Base-by-base conservation (phyloP, 1,284 basidiomycete genomes). In the Trichosporon faecale region DNA sequence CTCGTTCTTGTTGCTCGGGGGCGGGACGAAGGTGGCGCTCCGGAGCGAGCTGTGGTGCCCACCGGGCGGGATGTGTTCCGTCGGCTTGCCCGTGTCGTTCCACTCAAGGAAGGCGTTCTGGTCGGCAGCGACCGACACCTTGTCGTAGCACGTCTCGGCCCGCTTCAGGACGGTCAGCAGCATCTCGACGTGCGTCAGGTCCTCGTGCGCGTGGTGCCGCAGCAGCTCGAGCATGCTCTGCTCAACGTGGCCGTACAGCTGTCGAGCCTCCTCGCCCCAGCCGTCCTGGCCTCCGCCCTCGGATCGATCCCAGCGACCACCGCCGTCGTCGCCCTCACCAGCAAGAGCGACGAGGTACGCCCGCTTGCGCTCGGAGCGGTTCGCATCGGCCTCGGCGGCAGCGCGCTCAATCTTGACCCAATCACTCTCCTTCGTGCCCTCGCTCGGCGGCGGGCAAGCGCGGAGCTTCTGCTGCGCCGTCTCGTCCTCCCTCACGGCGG, bases 31-130 rank as follows among this genome's bases (percentile, higher is more conserved):
- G 25, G 5, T 8, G 64, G 29, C 40, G 27, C 64, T 65, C 31
- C 52, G 46, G 14, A 70, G 31, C 5, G 60, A 66, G 23, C 65
- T 49, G 52, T 64, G 65, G 21, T 25, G 7, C 11, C 63, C 63
- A 16, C 57, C 57, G 3, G 11, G 27, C 2, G 57, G 57, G 57
- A 61, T 31, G 57, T 61, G 57, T 29, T 44, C 63, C 2, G 63
- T 23, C 21, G 33, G 35, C 63, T 46, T 23, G 9, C 49, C 31
- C 16, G 65, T 69, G 33, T 40, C 37, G 65, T 69, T 73, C 68
- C 68, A 74, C n/a, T 69, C 69, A 7, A 77, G 69, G 66, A 81
- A 77, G 29, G 75, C 77, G 66, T 82, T 74, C 69, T 77, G 75
- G 33, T 75, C 74, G 25, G 67, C 64, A 12, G 57, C 64, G 9